Evolutionary conservation across 1,284 basidiomycete genomes (phyloP), one percentile per base, ranked within the genome.

Genomic region (Cutaneotrichosporon sp.): DNA sequence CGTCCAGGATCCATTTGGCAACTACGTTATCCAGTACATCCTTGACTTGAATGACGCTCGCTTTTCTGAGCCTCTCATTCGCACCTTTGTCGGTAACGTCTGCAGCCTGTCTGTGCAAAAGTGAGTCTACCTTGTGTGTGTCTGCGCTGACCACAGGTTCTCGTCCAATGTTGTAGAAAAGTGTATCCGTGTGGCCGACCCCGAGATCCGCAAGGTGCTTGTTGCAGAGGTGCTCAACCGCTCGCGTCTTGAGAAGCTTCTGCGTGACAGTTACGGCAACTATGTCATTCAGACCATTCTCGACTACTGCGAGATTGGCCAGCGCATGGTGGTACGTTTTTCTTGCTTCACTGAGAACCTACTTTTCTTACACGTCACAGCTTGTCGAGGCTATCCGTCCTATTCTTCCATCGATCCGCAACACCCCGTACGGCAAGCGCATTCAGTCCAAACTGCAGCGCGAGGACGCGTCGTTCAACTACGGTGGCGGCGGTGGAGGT

Each of bases 21-120:
- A 73, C 63, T 73, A 73, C 47, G 71, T 73, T 39, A 71, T 73
- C 47, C 71, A 97, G 83, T 97, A 97, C 72, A 96, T 98, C 61
- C 82, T 99, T 48, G 96, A 98, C 71, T 78, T 98, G 68, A 98
- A 97, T 76, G 93, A 98, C 77, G 91, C 90, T 71, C 84, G 94
- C 43, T 98, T 97, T 81, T 96, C 90, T 63, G 94, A 97, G 74
- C 93, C 83, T 41, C 88, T 99, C 63, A 97, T 98, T 67, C 86
- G 94, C 61, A 96, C 98, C 68, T 99, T 98, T 75, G 80, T 90
- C 51, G 94, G 96, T 66, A 97, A 98, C 71, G 91, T 98, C 54
- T 98, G 94, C 74, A 88, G 91, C 24, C 79, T 99, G 48, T 97
- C 93, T 11, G 93, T 97, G 34, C 96, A 99, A 75, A 99, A 99